A percentile compares a stretch with the other conserved stretches of the same genome.
These are phyloP conservation scores for Xylariaceae sp. DNA, from an alignment of 2,329 filamentous ascomycete species.

Conservation along the genomic window DNA sequence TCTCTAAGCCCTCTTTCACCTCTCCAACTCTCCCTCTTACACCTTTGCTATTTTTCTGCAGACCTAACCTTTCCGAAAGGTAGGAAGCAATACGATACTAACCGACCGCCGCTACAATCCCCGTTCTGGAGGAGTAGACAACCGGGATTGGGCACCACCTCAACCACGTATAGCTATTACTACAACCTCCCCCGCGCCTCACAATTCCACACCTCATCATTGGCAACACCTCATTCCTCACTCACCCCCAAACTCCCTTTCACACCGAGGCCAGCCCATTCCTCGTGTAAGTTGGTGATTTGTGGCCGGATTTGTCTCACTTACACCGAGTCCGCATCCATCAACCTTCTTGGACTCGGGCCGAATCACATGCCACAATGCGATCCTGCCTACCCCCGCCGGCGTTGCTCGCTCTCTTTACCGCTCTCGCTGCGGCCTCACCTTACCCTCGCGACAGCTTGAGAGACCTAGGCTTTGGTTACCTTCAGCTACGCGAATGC, in stretches of 20 bases:
- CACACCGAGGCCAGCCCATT: slow-evolving; percentile 5
- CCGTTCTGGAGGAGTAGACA: neutral
- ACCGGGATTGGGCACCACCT: too few species aligned
- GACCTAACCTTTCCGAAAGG: too few species aligned
- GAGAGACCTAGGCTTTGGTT: slow-evolving; percentile 45
- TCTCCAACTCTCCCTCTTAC: slow-evolving; percentile 9
- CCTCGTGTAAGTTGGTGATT: too few species aligned
- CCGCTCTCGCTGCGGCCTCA: slow-evolving; percentile 34
- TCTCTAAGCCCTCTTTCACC: slow-evolving; percentile 9
- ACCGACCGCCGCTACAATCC: neutral
- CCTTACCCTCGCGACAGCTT: slow-evolving; percentile 49
- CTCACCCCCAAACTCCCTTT: slow-evolving; percentile 7
- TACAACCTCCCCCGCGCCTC: too few species aligned
- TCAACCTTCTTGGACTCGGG: slow-evolving; percentile 4
- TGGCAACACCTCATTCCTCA: too few species aligned
- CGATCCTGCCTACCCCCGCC: slow-evolving; percentile 18
- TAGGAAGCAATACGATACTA: neutral
- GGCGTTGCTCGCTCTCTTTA: slow-evolving; percentile 33
- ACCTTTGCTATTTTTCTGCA: neutral
- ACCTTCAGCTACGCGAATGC: slow-evolving; percentile 43
- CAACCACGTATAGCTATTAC: too few species aligned
- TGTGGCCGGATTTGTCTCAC: too few species aligned
- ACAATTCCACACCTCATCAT: too few species aligned
- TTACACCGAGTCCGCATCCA: slow-evolving; percentile 15
- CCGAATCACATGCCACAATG: slow-evolving; percentile 25